Conservation (phyloP, 352 stramenopile genomes). For the Phytophthora quininea region DNA sequence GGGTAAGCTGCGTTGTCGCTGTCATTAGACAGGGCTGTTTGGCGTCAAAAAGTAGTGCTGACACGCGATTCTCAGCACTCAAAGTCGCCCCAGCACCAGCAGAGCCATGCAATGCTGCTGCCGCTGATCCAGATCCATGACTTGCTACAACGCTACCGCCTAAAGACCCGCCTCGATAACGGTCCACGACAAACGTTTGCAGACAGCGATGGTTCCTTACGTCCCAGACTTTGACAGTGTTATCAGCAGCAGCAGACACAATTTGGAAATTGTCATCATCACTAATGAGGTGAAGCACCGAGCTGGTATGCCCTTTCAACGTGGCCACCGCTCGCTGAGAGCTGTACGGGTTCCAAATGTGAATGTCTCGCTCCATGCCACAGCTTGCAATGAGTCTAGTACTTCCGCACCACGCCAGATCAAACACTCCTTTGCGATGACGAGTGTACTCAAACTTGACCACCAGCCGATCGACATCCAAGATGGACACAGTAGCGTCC, state of each 20-base stretch:
- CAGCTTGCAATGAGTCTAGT: slow-evolving; percentile 82
- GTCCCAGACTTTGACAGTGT: slow-evolving; percentile 88
- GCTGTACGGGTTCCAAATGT: slow-evolving; percentile 91
- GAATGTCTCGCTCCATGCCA: slow-evolving; percentile 85
- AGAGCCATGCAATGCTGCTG: slow-evolving; percentile 39
- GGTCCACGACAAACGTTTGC: slow-evolving; percentile 75
- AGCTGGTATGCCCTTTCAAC: slow-evolving; percentile 75
- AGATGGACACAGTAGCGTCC: slow-evolving; percentile 82
- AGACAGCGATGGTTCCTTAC: slow-evolving; percentile 81
- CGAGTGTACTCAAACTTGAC: slow-evolving; percentile 86
- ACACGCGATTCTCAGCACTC: slow-evolving; percentile 67
- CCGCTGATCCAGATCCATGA: slow-evolving; percentile 3
- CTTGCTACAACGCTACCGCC: slow-evolving; percentile 4
- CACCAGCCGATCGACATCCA: slow-evolving; percentile 79
- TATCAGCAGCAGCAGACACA: slow-evolving; percentile 82
- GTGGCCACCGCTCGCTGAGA: slow-evolving; percentile 79
- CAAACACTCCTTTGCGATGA: slow-evolving; percentile 86
- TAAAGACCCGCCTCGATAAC: slow-evolving; percentile 23
- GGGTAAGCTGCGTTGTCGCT: slow-evolving; percentile 70
- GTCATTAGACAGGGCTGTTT: slow-evolving; percentile 75
- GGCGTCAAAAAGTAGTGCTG: slow-evolving; percentile 64
- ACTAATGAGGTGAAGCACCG: slow-evolving; percentile 74
- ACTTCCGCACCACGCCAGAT: slow-evolving; percentile 77
- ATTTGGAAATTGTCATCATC: slow-evolving; percentile 88
- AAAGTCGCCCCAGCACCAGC: slow-evolving; percentile 31